Percentiles rank a stretch among this genome's conserved stretches.
Evolutionary conservation across 1,284 basidiomycete genomes (phyloP).

Genomic region (Flammula alnicola): DNA sequence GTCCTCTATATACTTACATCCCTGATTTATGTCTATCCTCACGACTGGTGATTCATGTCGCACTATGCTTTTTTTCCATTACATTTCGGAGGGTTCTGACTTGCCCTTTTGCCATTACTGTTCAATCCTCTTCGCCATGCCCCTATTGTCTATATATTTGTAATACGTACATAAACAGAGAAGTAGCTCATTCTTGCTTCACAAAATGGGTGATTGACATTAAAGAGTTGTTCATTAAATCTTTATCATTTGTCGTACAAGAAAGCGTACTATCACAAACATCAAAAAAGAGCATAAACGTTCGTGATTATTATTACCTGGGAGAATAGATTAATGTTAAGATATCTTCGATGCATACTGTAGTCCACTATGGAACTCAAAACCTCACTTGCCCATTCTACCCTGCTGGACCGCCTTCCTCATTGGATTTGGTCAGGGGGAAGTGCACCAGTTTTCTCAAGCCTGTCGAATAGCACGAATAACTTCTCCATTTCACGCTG

Average conservation of each 20-base stretch:
- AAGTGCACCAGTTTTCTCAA: slow-evolving; percentile 76
- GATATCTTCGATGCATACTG: slow-evolving; percentile 5
- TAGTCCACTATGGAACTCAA: slow-evolving; percentile 4
- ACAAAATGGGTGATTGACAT: no score
- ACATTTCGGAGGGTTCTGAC: neutral
- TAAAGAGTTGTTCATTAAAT: no score
- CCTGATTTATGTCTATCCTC: slow-evolving; percentile 12
- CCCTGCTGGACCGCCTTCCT: slow-evolving; percentile 73
- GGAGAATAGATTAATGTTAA: slow-evolving; percentile 11
- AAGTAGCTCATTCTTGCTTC: slow-evolving; percentile 1
- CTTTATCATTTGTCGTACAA: no score
- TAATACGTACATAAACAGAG: slow-evolving; percentile 1
- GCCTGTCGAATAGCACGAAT: slow-evolving; percentile 86
- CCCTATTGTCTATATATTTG: slow-evolving; percentile 12
- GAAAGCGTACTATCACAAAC: no score
- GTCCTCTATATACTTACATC: neutral
- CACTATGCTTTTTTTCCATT: slow-evolving; percentile 9
- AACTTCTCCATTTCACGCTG: slow-evolving; percentile 89
- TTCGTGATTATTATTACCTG: neutral
- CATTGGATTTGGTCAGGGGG: slow-evolving; percentile 72
- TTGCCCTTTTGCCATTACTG: slow-evolving; percentile 4
- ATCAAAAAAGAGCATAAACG: no score
- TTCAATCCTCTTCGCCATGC: neutral
- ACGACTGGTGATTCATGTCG: slow-evolving; percentile 13
- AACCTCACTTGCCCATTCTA: slow-evolving; percentile 42